phyloP scores from a whole-genome alignment of 177 flowering plant genomes.

The Vitis hybrid region DNA sequence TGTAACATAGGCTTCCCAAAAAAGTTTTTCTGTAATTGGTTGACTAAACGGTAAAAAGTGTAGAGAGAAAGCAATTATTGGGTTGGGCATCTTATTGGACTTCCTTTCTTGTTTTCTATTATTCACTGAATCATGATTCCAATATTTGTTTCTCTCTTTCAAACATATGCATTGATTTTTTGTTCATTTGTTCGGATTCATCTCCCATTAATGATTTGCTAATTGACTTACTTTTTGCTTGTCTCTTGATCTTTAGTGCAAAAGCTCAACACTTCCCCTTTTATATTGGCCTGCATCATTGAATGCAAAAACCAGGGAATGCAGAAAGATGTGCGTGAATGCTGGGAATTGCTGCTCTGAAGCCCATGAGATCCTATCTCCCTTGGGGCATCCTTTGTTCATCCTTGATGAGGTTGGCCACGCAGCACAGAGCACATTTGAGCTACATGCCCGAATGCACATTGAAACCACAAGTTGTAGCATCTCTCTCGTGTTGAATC shows the following conservation, averaged over 20 bases:
- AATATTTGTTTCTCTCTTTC: not conserved
- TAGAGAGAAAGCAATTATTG: too few species aligned
- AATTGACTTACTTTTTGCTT: too few species aligned
- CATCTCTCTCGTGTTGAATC: slow-evolving; percentile 17
- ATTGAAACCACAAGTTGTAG: slow-evolving; percentile 3
- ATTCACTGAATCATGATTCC: not conserved
- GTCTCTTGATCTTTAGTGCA: not conserved
- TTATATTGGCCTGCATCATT: not conserved
- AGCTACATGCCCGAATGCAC: slow-evolving; percentile 8
- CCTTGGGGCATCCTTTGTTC: slow-evolving; percentile 2
- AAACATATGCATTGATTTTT: not conserved
- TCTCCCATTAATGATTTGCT: not conserved
- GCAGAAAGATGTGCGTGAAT: slow-evolving; percentile 42
- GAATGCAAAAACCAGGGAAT: slow-evolving; percentile 29
- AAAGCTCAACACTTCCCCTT: not conserved
- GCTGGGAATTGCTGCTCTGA: slow-evolving; percentile 10
- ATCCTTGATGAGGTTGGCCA: slow-evolving; percentile 10
- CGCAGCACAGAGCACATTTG: slow-evolving; percentile 5
- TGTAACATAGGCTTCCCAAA: too few species aligned
- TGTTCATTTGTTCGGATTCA: not conserved
- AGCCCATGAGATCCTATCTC: not conserved
- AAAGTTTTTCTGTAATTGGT: too few species aligned
- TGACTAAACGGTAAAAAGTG: too few species aligned
- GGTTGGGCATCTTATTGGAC: too few species aligned
- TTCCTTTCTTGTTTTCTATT: not conserved